These are phyloP conservation scores for Grosmannia clavigera DNA, from an alignment of 2,329 filamentous ascomycete species.

Conservation along the genomic window DNA sequence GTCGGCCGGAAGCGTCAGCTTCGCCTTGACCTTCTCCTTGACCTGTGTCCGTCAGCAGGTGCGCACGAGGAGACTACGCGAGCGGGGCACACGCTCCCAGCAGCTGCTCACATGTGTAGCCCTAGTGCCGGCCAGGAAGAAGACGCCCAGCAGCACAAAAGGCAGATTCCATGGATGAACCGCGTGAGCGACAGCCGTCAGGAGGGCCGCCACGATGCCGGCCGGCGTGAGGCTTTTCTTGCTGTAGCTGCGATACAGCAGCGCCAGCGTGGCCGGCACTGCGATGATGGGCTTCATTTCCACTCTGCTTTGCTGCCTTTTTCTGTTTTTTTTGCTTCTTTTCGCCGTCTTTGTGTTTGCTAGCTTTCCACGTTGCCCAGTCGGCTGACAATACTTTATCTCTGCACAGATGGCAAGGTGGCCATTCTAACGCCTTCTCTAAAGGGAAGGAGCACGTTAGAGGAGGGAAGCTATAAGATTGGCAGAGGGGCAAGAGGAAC, in stretches of 20 bases:
- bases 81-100: background rate
- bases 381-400: background rate
- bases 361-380: background rate
- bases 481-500: background rate
- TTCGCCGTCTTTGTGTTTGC: background rate
- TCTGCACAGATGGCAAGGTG: background rate
- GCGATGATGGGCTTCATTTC: constrained; percentile 48
- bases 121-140: constrained; percentile 75
- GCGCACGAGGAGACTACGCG: background rate
- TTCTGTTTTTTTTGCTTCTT: background rate
- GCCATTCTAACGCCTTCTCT: background rate
- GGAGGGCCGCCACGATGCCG: constrained; percentile 58
- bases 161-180: constrained; percentile 90
- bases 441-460: background rate
- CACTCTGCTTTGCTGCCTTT: background rate
- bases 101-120: constrained; percentile 39
- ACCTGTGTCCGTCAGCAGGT: constrained; percentile 36
- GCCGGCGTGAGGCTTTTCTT: constrained; percentile 66
- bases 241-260: constrained; percentile 56
- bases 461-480: background rate
- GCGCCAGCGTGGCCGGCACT: constrained; percentile 42
- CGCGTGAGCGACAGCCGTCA: constrained; percentile 70
- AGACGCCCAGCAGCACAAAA: constrained; percentile 70
- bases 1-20: constrained; percentile 63
- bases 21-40: constrained; percentile 76